A percentile compares a stretch with the other conserved stretches of the same genome.
Evolutionary conservation across 192 early-diverging fungal species (phyloP).

Genomic region (Physocladia obscura): DNA sequence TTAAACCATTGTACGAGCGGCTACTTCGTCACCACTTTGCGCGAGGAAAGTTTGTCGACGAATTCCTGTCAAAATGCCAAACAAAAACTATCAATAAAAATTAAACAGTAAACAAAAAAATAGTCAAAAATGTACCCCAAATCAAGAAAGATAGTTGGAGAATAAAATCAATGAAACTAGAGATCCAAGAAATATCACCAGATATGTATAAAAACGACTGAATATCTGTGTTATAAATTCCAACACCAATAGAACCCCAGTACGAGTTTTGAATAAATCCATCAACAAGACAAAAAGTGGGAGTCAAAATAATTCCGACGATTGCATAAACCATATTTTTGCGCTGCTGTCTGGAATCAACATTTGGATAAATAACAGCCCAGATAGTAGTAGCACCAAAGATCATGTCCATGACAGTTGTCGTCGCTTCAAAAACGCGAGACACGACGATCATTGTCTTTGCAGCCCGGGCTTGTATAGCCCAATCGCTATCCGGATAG

Average conservation of each 20-base stretch:
- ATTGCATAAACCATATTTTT: background rate
- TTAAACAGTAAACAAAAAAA: too few species aligned
- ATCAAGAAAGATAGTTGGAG: background rate
- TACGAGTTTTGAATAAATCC: conserved; percentile 16
- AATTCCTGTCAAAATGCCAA: too few species aligned
- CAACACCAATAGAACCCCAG: conserved; percentile 12
- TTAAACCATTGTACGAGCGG: background rate
- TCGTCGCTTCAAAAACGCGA: background rate
- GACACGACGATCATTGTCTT: background rate
- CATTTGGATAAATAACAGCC: background rate
- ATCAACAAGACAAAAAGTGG: background rate
- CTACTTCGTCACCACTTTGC: background rate
- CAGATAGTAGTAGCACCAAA: conserved; percentile 10
- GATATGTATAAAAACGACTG: background rate
- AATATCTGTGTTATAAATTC: background rate
- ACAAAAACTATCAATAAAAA: too few species aligned
- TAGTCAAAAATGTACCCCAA: too few species aligned
- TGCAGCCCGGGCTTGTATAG: background rate
- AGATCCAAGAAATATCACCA: background rate
- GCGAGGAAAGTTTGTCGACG: background rate
- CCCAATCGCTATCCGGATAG: background rate
- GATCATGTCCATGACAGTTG: conserved; percentile 9
- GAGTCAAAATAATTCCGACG: conserved; percentile 1
- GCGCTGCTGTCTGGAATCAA: background rate
- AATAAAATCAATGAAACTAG: too few species aligned